Evolutionary conservation across 1,139 yeast species (phyloP), one percentile per base, ranked within the genome.

Genomic region (Geotrichum fermentans): DNA sequence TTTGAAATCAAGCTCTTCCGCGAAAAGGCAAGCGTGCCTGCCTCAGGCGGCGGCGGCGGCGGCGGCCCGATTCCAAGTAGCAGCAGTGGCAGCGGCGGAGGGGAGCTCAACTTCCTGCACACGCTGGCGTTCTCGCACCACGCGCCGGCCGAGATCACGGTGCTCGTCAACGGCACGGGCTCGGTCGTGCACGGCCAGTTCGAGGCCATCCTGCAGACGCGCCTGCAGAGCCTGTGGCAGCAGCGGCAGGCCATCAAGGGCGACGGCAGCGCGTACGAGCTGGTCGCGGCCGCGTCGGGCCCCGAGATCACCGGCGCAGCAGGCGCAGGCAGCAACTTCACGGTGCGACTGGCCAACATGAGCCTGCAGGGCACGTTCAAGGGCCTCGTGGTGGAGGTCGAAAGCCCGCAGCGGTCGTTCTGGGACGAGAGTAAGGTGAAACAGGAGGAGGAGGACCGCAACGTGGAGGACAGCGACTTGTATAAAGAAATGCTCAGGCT

Each of bases 291-390:
- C n/a, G n/a, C n/a, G n/a, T n/a, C n/a, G n/a, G n/a, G n/a, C n/a
- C 28, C 28, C 8, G 28, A 6, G 39, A 54, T 73, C 4, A 56
- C 59, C 14, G 62, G 61, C 26, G 66, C 64, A 7, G 35, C 29
- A 8, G n/a, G 16, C 4, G 29, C 17, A 2, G 40, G 30, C 7
- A 20, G 16, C 14, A 20, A 3, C 1, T 6, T 24, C 43, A 58
- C 63, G 11, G 55, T 79, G 1, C 69, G 87, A 47, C 77, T 89
- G 0, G 81, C 85, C 26, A 87, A 86, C 58, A 79, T 85, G 46
- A 79, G 81, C 50, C 69, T 85, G 14, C 92, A 84, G 62, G 95
- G 95, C 1, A 74, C 73, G 28, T 85, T 83, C 67, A 78, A 83
- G 53, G 90, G 90, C 0, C 72, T 86, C 38, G 61, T 86, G 45